phyloP scores from a whole-genome alignment of 768 basidiomycete species.

The Lentinula edodes region DNA sequence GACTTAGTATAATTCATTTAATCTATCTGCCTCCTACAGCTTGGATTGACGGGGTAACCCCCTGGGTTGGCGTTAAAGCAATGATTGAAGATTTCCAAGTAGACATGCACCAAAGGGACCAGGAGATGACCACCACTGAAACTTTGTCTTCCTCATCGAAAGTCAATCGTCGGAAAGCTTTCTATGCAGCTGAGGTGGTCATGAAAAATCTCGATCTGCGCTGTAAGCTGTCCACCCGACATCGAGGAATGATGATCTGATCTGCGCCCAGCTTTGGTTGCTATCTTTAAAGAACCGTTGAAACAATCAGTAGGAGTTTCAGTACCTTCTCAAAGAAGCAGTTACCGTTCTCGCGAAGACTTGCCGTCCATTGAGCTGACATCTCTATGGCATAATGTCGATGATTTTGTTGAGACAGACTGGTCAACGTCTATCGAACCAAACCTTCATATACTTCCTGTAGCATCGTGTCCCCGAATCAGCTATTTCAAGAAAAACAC shows the following conservation, averaged over 20 bases:
- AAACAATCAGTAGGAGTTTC: constrained; percentile 53
- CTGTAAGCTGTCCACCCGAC: background rate
- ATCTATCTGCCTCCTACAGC: constrained; percentile 29
- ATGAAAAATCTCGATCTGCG: constrained; percentile 73
- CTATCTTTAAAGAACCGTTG: constrained; percentile 67
- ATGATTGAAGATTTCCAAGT: constrained; percentile 76
- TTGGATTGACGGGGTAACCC: constrained; percentile 74
- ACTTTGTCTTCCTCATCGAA: constrained; percentile 51
- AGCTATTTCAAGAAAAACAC: constrained; percentile 70
- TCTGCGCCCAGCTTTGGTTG: constrained; percentile 47
- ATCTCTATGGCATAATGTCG: constrained; percentile 67
- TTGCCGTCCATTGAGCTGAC: constrained; percentile 37
- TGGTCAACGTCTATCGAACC: constrained; percentile 54
- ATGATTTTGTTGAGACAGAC: constrained; percentile 81
- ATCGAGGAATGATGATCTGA: background rate
- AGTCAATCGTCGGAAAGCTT: constrained; percentile 68
- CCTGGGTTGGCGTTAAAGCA: constrained; percentile 83
- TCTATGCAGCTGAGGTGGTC: constrained; percentile 84
- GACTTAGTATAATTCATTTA: background rate
- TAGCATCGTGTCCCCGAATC: constrained; percentile 77
- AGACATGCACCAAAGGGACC: constrained; percentile 89
- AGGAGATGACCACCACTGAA: constrained; percentile 65
- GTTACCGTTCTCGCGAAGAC: constrained; percentile 41
- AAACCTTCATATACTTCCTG: constrained; percentile 60
- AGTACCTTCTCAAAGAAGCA: constrained; percentile 37